phyloP scores from a whole-genome alignment of 2,329 filamentous ascomycete species.

The Conoideocrella luteorostrata region DNA sequence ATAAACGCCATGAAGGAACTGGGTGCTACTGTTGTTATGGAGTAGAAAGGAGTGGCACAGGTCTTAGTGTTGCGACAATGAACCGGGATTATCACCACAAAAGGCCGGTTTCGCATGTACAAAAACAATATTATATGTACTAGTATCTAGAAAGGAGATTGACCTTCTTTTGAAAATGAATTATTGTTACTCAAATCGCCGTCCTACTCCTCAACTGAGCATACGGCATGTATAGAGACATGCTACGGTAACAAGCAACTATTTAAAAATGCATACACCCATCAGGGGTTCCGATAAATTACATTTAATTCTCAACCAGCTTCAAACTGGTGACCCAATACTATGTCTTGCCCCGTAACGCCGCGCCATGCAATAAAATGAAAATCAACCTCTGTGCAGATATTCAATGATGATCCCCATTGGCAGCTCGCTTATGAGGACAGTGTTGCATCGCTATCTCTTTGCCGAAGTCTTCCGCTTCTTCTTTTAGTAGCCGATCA shows the following conservation, averaged over 20 bases:
- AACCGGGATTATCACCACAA: conserved; percentile 23
- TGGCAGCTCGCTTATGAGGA: conserved; percentile 28
- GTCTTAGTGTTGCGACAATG: conserved; percentile 1
- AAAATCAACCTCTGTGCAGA: neutral
- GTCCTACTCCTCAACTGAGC: no score
- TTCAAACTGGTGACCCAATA: neutral
- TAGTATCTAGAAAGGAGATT: conserved; percentile 25
- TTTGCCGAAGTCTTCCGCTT: conserved; percentile 45
- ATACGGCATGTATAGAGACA: no score
- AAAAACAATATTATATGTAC: conserved; percentile 29
- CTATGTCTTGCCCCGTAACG: conserved; percentile 17
- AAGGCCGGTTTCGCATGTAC: conserved; percentile 30
- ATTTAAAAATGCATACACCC: neutral
- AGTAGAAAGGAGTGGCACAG: conserved; percentile 48
- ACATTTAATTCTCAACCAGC: conserved; percentile 12
- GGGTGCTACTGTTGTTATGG: conserved; percentile 84
- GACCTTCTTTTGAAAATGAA: neutral
- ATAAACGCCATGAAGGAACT: conserved; percentile 89
- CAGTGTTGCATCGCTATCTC: conserved; percentile 36
- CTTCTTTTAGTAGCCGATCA: conserved; percentile 68
- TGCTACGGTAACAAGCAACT: no score
- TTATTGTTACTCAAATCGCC: neutral
- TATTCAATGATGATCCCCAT: conserved; percentile 22
- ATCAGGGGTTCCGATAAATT: conserved; percentile 25
- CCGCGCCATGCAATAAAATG: conserved; percentile 18